These are phyloP conservation scores for Gossypium raimondii DNA, from an alignment of 345 rosid species.

Conservation along the genomic window DNA sequence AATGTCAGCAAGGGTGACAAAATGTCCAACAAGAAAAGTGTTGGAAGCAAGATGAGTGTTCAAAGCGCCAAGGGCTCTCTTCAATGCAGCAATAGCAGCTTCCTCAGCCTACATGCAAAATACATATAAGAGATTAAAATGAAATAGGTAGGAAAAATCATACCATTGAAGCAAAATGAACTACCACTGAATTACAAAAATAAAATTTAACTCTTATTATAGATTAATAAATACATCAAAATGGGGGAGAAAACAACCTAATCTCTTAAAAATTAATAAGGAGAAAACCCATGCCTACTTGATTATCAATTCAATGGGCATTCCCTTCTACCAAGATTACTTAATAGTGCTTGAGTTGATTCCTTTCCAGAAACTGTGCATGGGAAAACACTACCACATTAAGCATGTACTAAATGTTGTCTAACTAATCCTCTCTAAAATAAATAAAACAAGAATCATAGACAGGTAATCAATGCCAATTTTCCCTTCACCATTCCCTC, in stretches of 20 bases:
- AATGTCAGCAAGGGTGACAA: slow-evolving; percentile 2
- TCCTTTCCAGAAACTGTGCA: background rate
- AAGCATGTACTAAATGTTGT: background rate
- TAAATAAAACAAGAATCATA: background rate
- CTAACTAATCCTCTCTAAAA: background rate
- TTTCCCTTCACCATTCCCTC: too few relatives aligned
- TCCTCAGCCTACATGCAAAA: slow-evolving; percentile 1
- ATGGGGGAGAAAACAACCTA: background rate
- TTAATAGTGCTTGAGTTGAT: too few relatives aligned
- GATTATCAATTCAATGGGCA: background rate
- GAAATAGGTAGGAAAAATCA: background rate
- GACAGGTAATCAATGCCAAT: background rate
- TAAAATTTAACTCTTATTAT: too few relatives aligned
- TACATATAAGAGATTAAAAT: too few relatives aligned
- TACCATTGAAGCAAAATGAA: background rate
- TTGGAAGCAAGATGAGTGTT: background rate
- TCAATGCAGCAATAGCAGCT: slow-evolving; percentile 6
- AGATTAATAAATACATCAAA: too few relatives aligned
- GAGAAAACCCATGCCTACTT: background rate
- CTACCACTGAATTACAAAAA: too few relatives aligned
- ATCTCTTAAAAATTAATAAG: background rate
- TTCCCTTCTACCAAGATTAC: too few relatives aligned
- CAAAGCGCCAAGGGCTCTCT: background rate
- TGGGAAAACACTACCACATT: background rate
- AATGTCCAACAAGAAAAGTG: background rate